Conservation (phyloP, 352 stramenopile species). For the Pythium scleroteichum region DNA sequence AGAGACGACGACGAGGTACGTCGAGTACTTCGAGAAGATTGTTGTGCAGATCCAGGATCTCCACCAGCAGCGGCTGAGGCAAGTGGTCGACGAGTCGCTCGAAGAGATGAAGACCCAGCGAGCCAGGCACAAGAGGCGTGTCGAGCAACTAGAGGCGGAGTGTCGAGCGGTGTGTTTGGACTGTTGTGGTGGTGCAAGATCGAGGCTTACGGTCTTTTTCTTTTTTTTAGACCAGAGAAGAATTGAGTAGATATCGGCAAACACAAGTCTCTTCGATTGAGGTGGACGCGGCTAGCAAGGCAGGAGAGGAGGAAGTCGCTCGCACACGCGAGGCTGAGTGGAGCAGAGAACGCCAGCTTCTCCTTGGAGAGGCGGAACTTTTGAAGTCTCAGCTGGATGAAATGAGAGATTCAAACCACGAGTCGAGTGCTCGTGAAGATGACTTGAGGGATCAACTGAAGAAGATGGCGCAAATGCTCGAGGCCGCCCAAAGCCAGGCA, state of each 20-base stretch:
- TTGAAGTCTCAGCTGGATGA: background rate
- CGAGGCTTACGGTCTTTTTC: background rate
- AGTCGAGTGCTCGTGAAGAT: background rate
- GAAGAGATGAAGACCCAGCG: slow-evolving; percentile 53
- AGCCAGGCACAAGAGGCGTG: slow-evolving; percentile 45
- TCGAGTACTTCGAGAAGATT: slow-evolving; percentile 46
- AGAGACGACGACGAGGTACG: slow-evolving; percentile 35
- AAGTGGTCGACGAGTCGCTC: slow-evolving; percentile 52
- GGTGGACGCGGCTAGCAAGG: background rate
- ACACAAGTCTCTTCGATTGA: background rate
- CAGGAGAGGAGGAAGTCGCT: background rate
- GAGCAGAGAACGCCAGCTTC: background rate
- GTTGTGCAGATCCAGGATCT: slow-evolving; percentile 52
- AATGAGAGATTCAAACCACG: background rate
- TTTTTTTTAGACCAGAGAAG: slow-evolving; percentile 26
- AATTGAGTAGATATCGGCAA: background rate
- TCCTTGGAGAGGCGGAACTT: background rate
- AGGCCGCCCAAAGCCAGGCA: slow-evolving; percentile 1
- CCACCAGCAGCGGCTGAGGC: slow-evolving; percentile 56
- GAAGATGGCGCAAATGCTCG: slow-evolving; percentile 8
- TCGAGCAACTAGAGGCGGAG: slow-evolving; percentile 40
- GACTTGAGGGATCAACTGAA: slow-evolving; percentile 10
- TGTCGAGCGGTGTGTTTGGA: slow-evolving; percentile 15
- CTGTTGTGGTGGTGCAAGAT: background rate
- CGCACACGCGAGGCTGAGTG: background rate